These are phyloP conservation scores for Lagenaria siceraria DNA, from an alignment of 306 rosid genomes.

Conservation along the genomic window DNA sequence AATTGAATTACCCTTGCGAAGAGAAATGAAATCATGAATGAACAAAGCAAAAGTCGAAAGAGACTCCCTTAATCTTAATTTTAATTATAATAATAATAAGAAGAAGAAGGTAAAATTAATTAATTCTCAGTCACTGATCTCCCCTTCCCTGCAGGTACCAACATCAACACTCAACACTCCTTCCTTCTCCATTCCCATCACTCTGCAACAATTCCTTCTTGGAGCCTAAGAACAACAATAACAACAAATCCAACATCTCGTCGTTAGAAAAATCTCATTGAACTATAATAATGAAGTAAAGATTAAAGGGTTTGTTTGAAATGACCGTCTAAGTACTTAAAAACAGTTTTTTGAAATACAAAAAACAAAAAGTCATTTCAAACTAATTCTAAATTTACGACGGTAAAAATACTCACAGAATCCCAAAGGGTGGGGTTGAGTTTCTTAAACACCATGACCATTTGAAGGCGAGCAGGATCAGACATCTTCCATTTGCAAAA, in stretches of 20 bases:
- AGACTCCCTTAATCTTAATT: too few species aligned
- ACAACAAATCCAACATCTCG: neutral
- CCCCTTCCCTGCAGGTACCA: conserved; percentile 62
- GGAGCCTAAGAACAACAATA: conserved; percentile 54
- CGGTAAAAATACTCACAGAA: conserved; percentile 42
- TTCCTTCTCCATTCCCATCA: conserved; percentile 39
- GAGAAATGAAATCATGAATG: neutral
- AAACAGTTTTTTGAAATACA: too few species aligned
- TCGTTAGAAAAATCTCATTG: too few species aligned
- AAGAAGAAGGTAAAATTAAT: neutral
- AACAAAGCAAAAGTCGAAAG: neutral
- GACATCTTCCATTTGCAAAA: conserved; percentile 70
- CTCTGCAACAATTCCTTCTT: conserved; percentile 83
- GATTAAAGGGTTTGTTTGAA: too few species aligned
- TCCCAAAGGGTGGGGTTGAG: conserved; percentile 74
- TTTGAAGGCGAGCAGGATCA: conserved; percentile 44
- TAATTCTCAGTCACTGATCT: conserved; percentile 36
- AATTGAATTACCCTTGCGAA: too few species aligned
- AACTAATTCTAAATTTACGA: too few species aligned
- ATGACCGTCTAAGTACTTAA: too few species aligned
- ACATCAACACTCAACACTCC: conserved; percentile 49
- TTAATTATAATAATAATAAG: neutral
- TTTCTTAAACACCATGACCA: conserved; percentile 44
- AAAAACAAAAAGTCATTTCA: too few species aligned
- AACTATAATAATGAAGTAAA: too few species aligned